phyloP scores from a whole-genome alignment of 164 flowering plant species.

The Annona squamosa region DNA sequence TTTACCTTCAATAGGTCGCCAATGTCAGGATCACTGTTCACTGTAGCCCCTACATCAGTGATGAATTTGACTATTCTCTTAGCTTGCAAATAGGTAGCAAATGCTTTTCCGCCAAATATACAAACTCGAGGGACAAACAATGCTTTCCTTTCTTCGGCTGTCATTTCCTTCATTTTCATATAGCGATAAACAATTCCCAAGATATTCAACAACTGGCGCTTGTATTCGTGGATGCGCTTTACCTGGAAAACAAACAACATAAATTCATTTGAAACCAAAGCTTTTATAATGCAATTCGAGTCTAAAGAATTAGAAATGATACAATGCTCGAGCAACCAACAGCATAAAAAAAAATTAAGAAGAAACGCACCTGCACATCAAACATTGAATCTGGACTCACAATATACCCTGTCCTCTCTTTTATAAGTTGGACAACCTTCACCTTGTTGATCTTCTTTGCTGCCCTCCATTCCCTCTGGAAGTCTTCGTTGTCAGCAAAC shows the following conservation, averaged over 20 bases:
- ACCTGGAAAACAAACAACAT: constrained; percentile 42
- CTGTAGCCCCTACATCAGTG: constrained; percentile 80
- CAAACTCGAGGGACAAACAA: constrained; percentile 86
- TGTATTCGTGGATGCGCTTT: constrained; percentile 96
- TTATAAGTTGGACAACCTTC: constrained; percentile 63
- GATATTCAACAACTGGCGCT: constrained; percentile 82
- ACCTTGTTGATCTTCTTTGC: constrained; percentile 72
- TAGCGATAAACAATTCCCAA: constrained; percentile 89
- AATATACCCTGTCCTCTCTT: constrained; percentile 78
- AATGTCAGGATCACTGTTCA: constrained; percentile 88
- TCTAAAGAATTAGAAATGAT: no score
- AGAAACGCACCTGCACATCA: constrained; percentile 68
- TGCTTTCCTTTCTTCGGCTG: constrained; percentile 52
- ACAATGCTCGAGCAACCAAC: no score
- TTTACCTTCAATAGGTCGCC: constrained; percentile 89
- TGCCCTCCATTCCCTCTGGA: constrained; percentile 73
- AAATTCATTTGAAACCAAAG: neutral
- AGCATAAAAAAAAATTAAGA: no score
- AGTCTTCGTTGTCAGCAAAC: constrained; percentile 86
- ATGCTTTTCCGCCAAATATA: constrained; percentile 97
- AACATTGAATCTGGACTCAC: constrained; percentile 91
- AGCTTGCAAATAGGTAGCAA: constrained; percentile 91
- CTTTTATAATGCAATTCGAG: no score
- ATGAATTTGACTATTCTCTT: constrained; percentile 93
- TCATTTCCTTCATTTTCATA: constrained; percentile 95